phyloP scores from a whole-genome alignment of 768 basidiomycete genomes.

The Piloderma croceum region DNA sequence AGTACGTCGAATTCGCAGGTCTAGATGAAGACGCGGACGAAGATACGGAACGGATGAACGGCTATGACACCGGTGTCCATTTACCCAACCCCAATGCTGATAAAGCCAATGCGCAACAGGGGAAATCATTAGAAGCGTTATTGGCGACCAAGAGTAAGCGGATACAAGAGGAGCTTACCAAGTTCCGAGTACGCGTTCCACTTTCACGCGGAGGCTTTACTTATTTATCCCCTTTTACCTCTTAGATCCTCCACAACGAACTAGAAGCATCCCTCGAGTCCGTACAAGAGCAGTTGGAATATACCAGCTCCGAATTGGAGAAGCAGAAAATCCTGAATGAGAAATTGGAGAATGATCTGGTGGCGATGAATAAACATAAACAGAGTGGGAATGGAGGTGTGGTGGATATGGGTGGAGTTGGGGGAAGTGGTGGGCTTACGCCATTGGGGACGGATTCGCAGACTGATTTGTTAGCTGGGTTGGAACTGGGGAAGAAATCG shows the following conservation, averaged over 20 bases:
- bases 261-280: constrained; percentile 64
- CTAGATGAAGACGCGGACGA: constrained; percentile 72
- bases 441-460: too few species aligned
- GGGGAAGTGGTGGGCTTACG: constrained; percentile 24
- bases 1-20: constrained; percentile 97
- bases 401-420: neutral
- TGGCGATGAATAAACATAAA: constrained; percentile 68
- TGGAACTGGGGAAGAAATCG: constrained; percentile 64
- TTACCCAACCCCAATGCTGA: constrained; percentile 88
- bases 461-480: constrained; percentile 59
- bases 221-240: neutral
- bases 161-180: constrained; percentile 88
- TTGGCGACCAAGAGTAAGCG: constrained; percentile 92
- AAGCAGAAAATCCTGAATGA: constrained; percentile 81
- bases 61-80: constrained; percentile 47
- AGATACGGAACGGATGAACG: constrained; percentile 39
- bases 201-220: neutral
- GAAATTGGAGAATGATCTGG: constrained; percentile 84
- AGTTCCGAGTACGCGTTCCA: constrained; percentile 59
- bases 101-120: constrained; percentile 70
- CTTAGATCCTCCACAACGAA: constrained; percentile 76
- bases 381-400: constrained; percentile 23
- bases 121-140: constrained; percentile 83
- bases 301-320: constrained; percentile 59
- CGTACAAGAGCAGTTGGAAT: constrained; percentile 52